Evolutionary conservation across 208 protist species (phyloP).

Genomic region (Leishmania braziliensis): DNA sequence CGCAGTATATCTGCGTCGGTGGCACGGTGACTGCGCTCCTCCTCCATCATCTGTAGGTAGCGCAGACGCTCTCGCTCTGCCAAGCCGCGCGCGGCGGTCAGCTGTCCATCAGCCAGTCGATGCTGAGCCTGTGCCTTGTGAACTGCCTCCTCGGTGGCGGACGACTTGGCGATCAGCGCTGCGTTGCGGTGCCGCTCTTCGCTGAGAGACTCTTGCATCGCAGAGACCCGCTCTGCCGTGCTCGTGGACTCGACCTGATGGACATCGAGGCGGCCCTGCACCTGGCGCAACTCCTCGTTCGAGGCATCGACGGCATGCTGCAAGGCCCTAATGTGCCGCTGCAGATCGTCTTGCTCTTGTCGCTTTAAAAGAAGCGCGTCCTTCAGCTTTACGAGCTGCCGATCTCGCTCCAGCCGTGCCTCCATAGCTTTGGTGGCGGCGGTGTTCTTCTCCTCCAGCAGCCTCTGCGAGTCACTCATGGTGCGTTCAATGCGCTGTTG

Average conservation of each 20-base stretch:
- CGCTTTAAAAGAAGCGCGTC: constrained; percentile 49
- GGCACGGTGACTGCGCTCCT: constrained; percentile 59
- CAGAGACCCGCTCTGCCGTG: constrained; percentile 35
- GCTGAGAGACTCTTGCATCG: constrained; percentile 41
- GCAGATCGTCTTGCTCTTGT: constrained; percentile 77
- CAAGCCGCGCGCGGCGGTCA: constrained; percentile 46
- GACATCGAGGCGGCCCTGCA: constrained; percentile 50
- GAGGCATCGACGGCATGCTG: constrained; percentile 58
- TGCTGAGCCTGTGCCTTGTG: constrained; percentile 42
- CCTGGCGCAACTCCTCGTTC: constrained; percentile 64
- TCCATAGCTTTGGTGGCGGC: constrained; percentile 39
- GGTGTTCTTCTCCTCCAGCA: constrained; percentile 65
- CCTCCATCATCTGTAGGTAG: constrained; percentile 67
- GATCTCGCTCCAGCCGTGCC: constrained; percentile 34
- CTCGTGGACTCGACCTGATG: constrained; percentile 49
- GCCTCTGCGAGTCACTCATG: constrained; percentile 56
- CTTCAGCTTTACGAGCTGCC: constrained; percentile 53
- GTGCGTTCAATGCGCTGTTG: constrained; percentile 68
- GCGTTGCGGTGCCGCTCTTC: constrained; percentile 57
- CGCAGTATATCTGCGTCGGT: constrained; percentile 66
- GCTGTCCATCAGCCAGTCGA: constrained; percentile 35
- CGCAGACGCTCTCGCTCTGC: constrained; percentile 62
- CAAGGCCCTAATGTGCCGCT: constrained; percentile 68
- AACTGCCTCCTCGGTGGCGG: constrained; percentile 40
- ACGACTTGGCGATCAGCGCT: constrained; percentile 37